Base-by-base conservation (phyloP, 441 rosid species). In the Aquilaria agallochum region DNA sequence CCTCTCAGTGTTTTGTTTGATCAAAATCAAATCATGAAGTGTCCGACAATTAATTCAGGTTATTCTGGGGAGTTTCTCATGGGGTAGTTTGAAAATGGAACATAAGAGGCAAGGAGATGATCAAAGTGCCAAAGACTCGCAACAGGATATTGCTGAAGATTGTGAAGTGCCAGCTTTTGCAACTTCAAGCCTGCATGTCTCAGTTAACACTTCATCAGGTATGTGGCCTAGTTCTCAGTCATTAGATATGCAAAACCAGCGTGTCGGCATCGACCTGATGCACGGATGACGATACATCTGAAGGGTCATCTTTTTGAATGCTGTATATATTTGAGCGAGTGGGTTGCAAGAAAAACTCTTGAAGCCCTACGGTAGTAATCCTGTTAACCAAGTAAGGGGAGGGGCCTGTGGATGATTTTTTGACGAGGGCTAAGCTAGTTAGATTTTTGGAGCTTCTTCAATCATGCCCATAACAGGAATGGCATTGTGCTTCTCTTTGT, bases 221-320 rank as follows among this genome's bases (percentile, higher is more conserved):
- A 55, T 87, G 32, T 90, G 97, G 98, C 77, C 81, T 0, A 85
- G 86, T 65, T 72, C 96, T 32, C 84, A 82, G 72, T 55, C 93
- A 13, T 62, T 84, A 74, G 96, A 90, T 64, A 80, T 89, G 81
- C 90, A 76, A 48, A 82, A 85, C 30, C 63, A 80, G 11, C 97
- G 87, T 53, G 63, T 77, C 2, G 96, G 80, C 86, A 88, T 94
- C 56, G 98, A 90, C 79, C 80, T 94, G 67, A 94, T 90, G 97
- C 92, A 88, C 5, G 92, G 96, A 12, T 90, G 84, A 90, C 64
- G 45, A 55, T 34, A 60, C 62, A 45, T 53, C 36, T 54, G 34
- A 3, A 60, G 57, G 51, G 57, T 63, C 27, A 20, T 20, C 27
- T 48, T 53, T 11, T 45, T 9, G 33, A 72, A 68, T 63, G 50